Percentiles rank a stretch among this genome's conserved stretches.
phyloP scores from a whole-genome alignment of 164 flowering plant genomes.

The Santalum album region DNA sequence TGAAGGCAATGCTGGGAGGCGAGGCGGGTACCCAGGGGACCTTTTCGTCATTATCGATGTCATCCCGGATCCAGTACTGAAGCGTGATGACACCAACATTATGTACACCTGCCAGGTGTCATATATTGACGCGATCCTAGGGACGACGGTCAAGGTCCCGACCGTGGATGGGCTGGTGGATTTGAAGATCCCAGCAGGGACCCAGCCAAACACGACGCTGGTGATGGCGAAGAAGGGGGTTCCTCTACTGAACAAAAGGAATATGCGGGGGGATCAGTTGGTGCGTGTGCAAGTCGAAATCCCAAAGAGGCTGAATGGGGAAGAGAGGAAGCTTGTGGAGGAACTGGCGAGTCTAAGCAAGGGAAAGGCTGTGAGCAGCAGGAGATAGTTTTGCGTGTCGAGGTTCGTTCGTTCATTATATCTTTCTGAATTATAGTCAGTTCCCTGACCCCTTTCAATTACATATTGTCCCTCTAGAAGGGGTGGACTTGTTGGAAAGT shows the following conservation, averaged over 20 bases:
- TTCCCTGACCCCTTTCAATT: no score
- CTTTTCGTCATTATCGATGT: slow-evolving; percentile 3
- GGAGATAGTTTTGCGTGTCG: not conserved
- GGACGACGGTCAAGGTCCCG: slow-evolving; percentile 1
- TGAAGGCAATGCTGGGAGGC: slow-evolving; percentile 1
- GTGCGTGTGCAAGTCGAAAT: not conserved
- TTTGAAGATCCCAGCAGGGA: slow-evolving; percentile 1
- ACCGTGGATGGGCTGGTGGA: slow-evolving; percentile 4
- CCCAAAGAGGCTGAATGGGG: not conserved
- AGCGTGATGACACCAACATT: slow-evolving; percentile 3
- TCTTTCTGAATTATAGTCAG: no score
- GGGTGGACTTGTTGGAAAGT: no score
- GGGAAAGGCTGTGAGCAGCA: not conserved
- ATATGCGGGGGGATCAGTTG: slow-evolving; percentile 4
- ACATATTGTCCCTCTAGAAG: no score
- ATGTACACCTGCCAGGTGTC: slow-evolving; percentile 6
- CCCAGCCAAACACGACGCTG: slow-evolving; percentile 5
- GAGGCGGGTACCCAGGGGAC: not conserved
- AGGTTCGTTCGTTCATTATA: no score
- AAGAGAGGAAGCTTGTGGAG: slow-evolving; percentile 2
- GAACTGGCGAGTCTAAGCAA: not conserved
- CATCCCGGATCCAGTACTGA: not conserved
- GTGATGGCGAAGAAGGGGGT: slow-evolving; percentile 5
- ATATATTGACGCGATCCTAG: slow-evolving; percentile 1
- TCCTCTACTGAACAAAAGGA: not conserved